Conservation (phyloP, 1,139 yeast genomes). For the Nadsonia commutata region DNA sequence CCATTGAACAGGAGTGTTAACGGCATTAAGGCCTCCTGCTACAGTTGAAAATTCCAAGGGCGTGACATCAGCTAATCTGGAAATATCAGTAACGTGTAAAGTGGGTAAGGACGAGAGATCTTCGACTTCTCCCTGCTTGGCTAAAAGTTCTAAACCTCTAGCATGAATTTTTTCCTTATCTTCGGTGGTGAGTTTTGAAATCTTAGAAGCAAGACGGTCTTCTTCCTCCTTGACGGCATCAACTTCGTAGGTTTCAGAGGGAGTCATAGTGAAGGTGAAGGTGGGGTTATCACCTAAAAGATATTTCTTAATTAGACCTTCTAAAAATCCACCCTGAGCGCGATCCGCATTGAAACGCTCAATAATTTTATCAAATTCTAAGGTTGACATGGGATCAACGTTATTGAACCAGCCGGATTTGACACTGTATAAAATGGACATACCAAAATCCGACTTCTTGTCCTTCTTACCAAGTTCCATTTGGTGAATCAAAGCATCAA, state of each 20-base stretch:
- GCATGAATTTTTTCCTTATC: constrained; percentile 47
- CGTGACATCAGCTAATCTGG: constrained; percentile 18
- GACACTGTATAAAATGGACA: constrained; percentile 56
- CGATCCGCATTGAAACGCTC: constrained; percentile 48
- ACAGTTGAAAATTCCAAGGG: constrained; percentile 1
- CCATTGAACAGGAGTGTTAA: constrained; percentile 13
- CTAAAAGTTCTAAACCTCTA: constrained; percentile 44
- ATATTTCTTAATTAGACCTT: constrained; percentile 38
- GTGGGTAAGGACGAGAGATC: constrained; percentile 74
- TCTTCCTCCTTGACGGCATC: constrained; percentile 41
- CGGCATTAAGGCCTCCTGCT: neutral
- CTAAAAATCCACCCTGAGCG: constrained; percentile 39
- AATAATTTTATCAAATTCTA: constrained; percentile 53
- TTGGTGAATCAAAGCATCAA: constrained; percentile 80
- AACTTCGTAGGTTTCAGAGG: constrained; percentile 40
- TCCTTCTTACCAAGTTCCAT: constrained; percentile 72
- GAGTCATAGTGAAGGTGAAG: constrained; percentile 66
- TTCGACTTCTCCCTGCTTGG: constrained; percentile 52
- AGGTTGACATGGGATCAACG: constrained; percentile 53
- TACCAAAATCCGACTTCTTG: constrained; percentile 83
- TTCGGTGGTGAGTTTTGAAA: constrained; percentile 32
- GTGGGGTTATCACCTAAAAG: constrained; percentile 36
- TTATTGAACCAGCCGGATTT: constrained; percentile 78
- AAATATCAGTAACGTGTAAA: constrained; percentile 55
- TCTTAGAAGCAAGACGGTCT: constrained; percentile 32